Conservation (phyloP, 352 stramenopile genomes). For the Phytophthora sansomeana region DNA sequence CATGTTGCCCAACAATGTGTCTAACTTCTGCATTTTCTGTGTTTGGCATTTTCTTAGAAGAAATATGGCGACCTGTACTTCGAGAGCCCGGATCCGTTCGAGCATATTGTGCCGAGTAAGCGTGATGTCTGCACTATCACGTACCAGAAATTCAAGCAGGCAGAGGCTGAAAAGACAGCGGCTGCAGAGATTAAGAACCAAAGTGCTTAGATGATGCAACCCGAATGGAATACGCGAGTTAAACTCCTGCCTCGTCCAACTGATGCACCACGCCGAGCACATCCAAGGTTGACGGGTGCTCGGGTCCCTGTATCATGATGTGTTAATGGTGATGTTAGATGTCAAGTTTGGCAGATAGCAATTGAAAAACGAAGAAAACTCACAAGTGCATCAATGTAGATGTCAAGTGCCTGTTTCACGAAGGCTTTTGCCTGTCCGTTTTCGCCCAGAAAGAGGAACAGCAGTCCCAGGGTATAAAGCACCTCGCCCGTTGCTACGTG, state of each 20-base stretch:
- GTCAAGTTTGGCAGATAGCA: background rate
- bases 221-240: too few species aligned
- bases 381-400: constrained; percentile 69
- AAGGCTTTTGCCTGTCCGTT: constrained; percentile 57
- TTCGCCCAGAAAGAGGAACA: constrained; percentile 63
- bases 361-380: constrained; percentile 29
- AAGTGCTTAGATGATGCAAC: background rate
- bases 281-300: constrained; percentile 68
- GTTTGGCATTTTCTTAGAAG: constrained; percentile 33
- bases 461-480: constrained; percentile 65
- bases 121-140: constrained; percentile 74
- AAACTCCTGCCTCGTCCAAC: constrained; percentile 55
- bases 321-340: constrained; percentile 7
- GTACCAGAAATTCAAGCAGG: constrained; percentile 44
- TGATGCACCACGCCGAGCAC: constrained; percentile 64
- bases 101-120: constrained; percentile 59
- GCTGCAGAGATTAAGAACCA: constrained; percentile 4
- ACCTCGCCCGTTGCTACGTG: constrained; percentile 72
- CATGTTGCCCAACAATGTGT: background rate
- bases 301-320: constrained; percentile 38
- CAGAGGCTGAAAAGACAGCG: constrained; percentile 5
- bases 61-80: constrained; percentile 77
- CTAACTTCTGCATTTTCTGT: constrained; percentile 7
- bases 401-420: constrained; percentile 57
- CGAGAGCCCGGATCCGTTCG: constrained; percentile 72